These are phyloP conservation scores for Punctularia strigosozonata DNA, from an alignment of 768 basidiomycete genomes.

Conservation along the genomic window DNA sequence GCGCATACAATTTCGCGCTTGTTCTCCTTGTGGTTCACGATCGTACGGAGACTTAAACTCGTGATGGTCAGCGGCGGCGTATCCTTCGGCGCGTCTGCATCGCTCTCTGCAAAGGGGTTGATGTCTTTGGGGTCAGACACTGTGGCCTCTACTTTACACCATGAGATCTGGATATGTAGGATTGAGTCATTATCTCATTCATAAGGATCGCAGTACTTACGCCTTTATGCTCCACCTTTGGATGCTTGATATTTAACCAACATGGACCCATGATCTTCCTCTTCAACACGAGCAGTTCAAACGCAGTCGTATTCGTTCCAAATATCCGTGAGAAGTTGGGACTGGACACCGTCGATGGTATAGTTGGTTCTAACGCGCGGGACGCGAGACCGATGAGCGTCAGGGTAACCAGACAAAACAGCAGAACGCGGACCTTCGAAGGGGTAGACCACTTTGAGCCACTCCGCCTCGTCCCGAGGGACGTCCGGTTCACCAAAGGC, in stretches of 20 bases:
- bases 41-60: conserved; percentile 78
- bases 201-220: conserved; percentile 31
- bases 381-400: not conserved
- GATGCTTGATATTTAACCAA: conserved; percentile 82
- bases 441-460: conserved; percentile 90
- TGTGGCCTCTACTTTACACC: conserved; percentile 90
- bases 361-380: conserved; percentile 66
- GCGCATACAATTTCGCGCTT: conserved; percentile 88
- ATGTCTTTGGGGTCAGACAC: conserved; percentile 82
- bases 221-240: conserved; percentile 63
- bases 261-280: conserved; percentile 99
- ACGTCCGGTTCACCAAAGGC: conserved; percentile 83
- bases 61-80: conserved; percentile 84
- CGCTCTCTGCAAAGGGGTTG: conserved; percentile 68
- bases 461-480: conserved; percentile 67
- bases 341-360: conserved; percentile 64
- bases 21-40: conserved; percentile 90
- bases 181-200: not conserved
- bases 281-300: conserved; percentile 88
- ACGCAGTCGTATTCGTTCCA: conserved; percentile 86
- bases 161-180: conserved; percentile 56
- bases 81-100: conserved; percentile 60
- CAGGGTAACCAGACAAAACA: conserved; percentile 11
- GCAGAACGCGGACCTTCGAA: conserved; percentile 81
- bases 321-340: conserved; percentile 82